Base-by-base conservation (phyloP, 495 filamentous ascomycete species). In the Neurospora sp. region DNA sequence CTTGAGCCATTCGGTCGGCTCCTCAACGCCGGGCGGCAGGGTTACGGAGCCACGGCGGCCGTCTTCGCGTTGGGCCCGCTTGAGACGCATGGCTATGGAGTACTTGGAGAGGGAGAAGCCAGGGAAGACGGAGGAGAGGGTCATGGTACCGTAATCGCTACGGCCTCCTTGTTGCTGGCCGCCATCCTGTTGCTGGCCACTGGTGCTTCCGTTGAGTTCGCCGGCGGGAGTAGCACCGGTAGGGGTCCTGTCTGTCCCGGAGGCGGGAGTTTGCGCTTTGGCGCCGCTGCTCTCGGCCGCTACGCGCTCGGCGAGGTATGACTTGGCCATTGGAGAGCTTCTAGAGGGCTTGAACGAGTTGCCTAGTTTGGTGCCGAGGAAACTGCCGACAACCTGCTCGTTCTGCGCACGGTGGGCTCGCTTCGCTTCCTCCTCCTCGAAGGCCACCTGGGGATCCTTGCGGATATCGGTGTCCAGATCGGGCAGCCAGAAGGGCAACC, bases 401-500 rank as follows among this genome's bases (percentile, higher is more conserved):
- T 97, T 93, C 79, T 96, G 93, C 0, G 92, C 93, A 68, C 89
- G 89, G 76, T 91, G 90, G 8, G 89, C 91, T 70, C 91, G 88
- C 66, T 90, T 87, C 76, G 94, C 91, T 80, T 97, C 95, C 76
- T 97, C 94, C 76, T 93, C 92, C 70, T 96, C 91, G 80, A 97
- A 98, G 1, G 96, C 96, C 40, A 88, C 87, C 78, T 96, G 90
- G 3, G 96, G 96, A 79, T 99, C 96, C 75, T 91, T 92, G 70
- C 94, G 89, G 76, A 99, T 98, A 76, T 99, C 96, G 41, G 88
- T 93, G 75, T 97, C 95, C 11, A 98, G 83, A 70, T 94, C 92
- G 73, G 90, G 87, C 4, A 98, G 88, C 96, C 96, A 99, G 86
- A 98, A 97, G 5, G 96, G 96, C 72, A 99, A 90, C 72, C 87